Percentiles rank a stretch among this genome's conserved stretches.
Evolutionary conservation across 2,329 filamentous ascomycete genomes (phyloP).

Genomic region (Akanthomyces uredinophilus): DNA sequence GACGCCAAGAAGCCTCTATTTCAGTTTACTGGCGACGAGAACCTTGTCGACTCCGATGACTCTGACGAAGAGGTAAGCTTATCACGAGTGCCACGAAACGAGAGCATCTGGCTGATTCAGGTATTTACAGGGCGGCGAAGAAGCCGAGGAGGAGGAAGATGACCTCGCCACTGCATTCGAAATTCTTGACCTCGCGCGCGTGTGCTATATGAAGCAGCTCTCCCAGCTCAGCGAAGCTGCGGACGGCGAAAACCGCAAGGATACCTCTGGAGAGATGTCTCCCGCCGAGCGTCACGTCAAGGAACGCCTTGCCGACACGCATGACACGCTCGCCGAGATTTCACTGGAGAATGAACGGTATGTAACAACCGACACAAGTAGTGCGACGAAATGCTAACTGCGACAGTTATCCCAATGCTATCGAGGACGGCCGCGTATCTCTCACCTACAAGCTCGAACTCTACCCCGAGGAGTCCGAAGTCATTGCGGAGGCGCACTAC

Average conservation of each 20-base stretch:
- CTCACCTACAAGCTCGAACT: constrained; percentile 75
- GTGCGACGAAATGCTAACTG: constrained; percentile 3
- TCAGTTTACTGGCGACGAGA: constrained; percentile 90
- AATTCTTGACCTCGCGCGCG: constrained; percentile 73
- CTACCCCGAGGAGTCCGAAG: constrained; percentile 72
- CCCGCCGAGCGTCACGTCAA: constrained; percentile 57
- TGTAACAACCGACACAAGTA: not conserved
- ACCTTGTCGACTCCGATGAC: constrained; percentile 79
- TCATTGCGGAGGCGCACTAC: constrained; percentile 91
- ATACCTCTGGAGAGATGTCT: constrained; percentile 35
- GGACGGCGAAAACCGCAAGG: constrained; percentile 38
- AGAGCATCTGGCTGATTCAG: constrained; percentile 23
- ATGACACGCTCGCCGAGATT: constrained; percentile 91
- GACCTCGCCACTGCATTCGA: constrained; percentile 77
- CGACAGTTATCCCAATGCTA: constrained; percentile 71
- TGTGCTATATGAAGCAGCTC: constrained; percentile 56
- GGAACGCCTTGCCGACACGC: constrained; percentile 85
- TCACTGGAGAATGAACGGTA: constrained; percentile 90
- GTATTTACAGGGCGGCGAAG: constrained; percentile 37
- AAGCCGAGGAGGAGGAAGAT: constrained; percentile 59
- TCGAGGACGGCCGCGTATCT: constrained; percentile 73
- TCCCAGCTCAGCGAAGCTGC: constrained; percentile 33
- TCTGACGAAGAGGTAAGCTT: constrained; percentile 50
- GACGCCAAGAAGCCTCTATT: constrained; percentile 71
- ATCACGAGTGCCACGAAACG: constrained; percentile 12